These are phyloP conservation scores for Vaccinium corymbosum DNA, from an alignment of 148 eudicot species.

Conservation along the genomic window DNA sequence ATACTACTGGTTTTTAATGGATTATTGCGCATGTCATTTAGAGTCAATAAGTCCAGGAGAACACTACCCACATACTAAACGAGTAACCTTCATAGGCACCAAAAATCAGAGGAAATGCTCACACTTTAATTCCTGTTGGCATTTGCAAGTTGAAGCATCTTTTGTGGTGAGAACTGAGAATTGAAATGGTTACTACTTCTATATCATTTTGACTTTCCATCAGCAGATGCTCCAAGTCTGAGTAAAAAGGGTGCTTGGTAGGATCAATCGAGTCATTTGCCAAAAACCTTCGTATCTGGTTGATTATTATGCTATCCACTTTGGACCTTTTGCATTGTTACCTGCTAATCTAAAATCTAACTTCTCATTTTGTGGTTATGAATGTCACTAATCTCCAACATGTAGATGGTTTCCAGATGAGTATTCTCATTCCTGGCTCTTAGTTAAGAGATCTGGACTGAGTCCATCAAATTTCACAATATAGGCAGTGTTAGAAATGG, in stretches of 20 bases:
- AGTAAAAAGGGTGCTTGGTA: neutral
- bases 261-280: neutral
- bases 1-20: neutral
- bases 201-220: neutral
- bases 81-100: neutral
- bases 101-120: neutral
- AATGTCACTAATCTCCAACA: neutral
- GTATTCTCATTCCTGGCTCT: neutral
- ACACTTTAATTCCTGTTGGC: neutral
- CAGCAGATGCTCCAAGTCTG: neutral
- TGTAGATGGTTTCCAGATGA: neutral
- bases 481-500: neutral
- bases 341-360: neutral
- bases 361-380: neutral
- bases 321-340: neutral
- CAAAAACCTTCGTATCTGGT: neutral
- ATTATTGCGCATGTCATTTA: neutral
- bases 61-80: neutral
- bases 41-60: neutral
- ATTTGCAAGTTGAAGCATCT: neutral
- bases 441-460: neutral
- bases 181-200: neutral
- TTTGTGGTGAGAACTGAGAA: neutral
- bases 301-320: neutral
- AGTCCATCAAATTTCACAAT: neutral